Evolutionary conservation across 1,284 basidiomycete genomes (phyloP).

Genomic region (Marasmius oreades): DNA sequence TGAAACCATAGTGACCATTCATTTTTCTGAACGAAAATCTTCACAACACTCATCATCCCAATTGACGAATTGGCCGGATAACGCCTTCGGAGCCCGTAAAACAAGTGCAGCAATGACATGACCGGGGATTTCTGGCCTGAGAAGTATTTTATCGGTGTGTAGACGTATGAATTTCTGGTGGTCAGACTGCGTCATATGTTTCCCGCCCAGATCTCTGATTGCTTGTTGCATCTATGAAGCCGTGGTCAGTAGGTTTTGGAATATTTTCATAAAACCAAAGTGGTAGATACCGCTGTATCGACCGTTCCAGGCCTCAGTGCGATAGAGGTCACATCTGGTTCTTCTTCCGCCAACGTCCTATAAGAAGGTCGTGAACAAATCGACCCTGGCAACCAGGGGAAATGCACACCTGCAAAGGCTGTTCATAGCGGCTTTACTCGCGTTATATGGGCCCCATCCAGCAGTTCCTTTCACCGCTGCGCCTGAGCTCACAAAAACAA

Average conservation of each 20-base stretch:
- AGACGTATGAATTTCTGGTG: slow-evolving; percentile 58
- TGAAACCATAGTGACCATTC: neutral
- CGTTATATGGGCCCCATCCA: slow-evolving; percentile 79
- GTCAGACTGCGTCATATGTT: slow-evolving; percentile 49
- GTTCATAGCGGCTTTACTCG: slow-evolving; percentile 84
- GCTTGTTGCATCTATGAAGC: slow-evolving; percentile 62
- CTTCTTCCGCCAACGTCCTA: slow-evolving; percentile 82
- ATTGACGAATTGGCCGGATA: slow-evolving; percentile 74
- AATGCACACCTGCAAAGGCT: slow-evolving; percentile 71
- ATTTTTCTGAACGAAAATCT: slow-evolving; percentile 35
- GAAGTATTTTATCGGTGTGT: slow-evolving; percentile 60
- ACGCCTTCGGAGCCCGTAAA: slow-evolving; percentile 47
- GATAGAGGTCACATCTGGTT: slow-evolving; percentile 68
- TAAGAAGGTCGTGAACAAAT: slow-evolving; percentile 8
- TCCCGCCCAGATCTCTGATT: slow-evolving; percentile 44
- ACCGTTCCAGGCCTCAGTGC: slow-evolving; percentile 85
- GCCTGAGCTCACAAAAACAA: slow-evolving; percentile 82
- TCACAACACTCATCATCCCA: slow-evolving; percentile 67
- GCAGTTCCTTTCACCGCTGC: slow-evolving; percentile 65
- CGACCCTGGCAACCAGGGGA: slow-evolving; percentile 19
- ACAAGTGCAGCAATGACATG: slow-evolving; percentile 73
- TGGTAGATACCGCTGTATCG: slow-evolving; percentile 55
- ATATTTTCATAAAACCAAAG: slow-evolving; percentile 6
- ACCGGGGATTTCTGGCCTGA: slow-evolving; percentile 68
- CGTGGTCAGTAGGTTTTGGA: slow-evolving; percentile 4